Percentiles rank a stretch among this genome's conserved stretches.
These are phyloP conservation scores for Phytophthora parvispora DNA, from an alignment of 352 stramenopile species.

Conservation along the genomic window DNA sequence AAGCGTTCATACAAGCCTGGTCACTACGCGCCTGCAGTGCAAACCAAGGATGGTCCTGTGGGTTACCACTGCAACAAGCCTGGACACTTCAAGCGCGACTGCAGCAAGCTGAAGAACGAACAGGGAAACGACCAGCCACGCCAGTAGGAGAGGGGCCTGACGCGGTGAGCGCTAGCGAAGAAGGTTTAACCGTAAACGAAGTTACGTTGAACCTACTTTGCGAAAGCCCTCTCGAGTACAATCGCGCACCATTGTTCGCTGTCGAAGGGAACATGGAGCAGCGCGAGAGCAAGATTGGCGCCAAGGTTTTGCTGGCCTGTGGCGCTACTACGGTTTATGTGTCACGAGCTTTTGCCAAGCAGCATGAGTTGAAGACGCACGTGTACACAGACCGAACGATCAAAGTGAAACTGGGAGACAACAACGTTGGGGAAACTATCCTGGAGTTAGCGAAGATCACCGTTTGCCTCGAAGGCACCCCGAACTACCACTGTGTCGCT, in stretches of 20 bases:
- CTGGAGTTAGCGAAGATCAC: not conserved
- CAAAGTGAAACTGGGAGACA: not conserved
- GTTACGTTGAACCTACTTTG: too few species aligned
- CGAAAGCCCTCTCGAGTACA: not conserved
- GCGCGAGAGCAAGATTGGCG: not conserved
- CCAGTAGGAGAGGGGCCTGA: too few species aligned
- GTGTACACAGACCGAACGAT: not conserved
- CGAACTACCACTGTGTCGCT: slow-evolving; percentile 7
- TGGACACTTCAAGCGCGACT: too few species aligned
- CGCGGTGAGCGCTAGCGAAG: too few species aligned
- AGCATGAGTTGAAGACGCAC: not conserved
- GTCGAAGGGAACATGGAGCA: not conserved
- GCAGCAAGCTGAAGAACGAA: too few species aligned
- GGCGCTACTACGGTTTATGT: not conserved
- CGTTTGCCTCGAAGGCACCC: not conserved
- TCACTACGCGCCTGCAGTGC: too few species aligned
- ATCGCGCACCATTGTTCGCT: not conserved
- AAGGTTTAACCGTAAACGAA: too few species aligned
- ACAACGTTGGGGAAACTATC: not conserved
- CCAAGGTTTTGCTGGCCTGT: not conserved
- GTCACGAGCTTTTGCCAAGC: not conserved
- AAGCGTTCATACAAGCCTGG: too few species aligned
- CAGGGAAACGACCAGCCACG: too few species aligned
- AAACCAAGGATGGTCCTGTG: too few species aligned
- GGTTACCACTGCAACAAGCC: too few species aligned